A percentile compares a stretch with the other conserved stretches of the same genome.
These are phyloP conservation scores for Trichosporon sp. DNA, from an alignment of 1,284 basidiomycete genomes.

Conservation along the genomic window DNA sequence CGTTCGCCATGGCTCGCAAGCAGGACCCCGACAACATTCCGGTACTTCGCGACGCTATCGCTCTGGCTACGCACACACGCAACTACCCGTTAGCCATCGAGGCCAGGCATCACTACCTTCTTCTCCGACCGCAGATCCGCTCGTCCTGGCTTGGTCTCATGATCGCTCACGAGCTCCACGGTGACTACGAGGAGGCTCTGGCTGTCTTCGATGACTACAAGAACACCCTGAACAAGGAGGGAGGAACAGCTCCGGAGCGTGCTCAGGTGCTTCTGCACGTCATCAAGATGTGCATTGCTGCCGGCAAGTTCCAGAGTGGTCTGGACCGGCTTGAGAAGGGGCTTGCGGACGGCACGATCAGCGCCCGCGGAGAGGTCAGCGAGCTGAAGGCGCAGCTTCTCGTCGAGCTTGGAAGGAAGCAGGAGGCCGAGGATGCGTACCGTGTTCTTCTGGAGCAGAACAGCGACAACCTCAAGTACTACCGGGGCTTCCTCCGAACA, in stretches of 20 bases:
- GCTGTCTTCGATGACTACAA: conserved; percentile 63
- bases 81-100: conserved; percentile 74
- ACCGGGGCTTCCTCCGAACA: conserved; percentile 64
- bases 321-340: conserved; percentile 62
- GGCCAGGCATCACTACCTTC: conserved; percentile 73
- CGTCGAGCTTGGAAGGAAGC: conserved; percentile 57
- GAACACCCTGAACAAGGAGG: conserved; percentile 55
- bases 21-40: conserved; percentile 94
- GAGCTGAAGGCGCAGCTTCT: conserved; percentile 62
- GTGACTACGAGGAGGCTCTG: conserved; percentile 65
- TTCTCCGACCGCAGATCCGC: conserved; percentile 73
- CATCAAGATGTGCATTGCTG: conserved; percentile 68
- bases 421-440: conserved; percentile 74
- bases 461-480: conserved; percentile 76
- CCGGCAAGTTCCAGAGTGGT: conserved; percentile 53
- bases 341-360: conserved; percentile 60
- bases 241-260: conserved; percentile 56
- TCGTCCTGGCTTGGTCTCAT: conserved; percentile 88
- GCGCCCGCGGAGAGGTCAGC: conserved; percentile 65
- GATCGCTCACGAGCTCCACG: conserved; percentile 79
- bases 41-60: conserved; percentile 83
- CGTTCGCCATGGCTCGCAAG: conserved; percentile 61
- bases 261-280: conserved; percentile 82
- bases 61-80: conserved; percentile 85
- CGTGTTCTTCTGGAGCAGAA: conserved; percentile 75